Percentiles rank a stretch among this genome's conserved stretches.
Evolutionary conservation across 2,329 filamentous ascomycete species (phyloP).

Genomic region (Curvularia verruculosa): DNA sequence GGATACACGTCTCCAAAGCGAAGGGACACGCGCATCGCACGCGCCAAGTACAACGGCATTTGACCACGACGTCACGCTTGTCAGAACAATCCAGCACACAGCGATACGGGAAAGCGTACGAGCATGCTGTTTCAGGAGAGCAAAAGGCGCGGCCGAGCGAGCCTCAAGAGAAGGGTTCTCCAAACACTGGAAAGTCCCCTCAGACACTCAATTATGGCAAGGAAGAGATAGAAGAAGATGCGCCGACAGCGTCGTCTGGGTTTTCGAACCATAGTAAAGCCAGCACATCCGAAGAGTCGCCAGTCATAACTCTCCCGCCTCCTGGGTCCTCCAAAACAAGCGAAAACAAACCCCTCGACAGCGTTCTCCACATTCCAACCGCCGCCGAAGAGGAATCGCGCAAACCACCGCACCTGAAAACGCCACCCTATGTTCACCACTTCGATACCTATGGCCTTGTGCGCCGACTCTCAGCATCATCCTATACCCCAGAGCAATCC

Average conservation of each 20-base stretch:
- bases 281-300: conserved; percentile 21
- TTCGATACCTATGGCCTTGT: conserved; percentile 95
- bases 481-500: conserved; percentile 76
- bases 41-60: conserved; percentile 26
- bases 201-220: conserved; percentile 23
- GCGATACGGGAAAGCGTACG: conserved; percentile 57
- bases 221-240: conserved; percentile 36
- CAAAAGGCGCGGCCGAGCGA: conserved; percentile 19
- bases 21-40: conserved; percentile 13
- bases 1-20: conserved; percentile 25
- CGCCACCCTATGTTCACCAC: conserved; percentile 87
- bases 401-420: conserved; percentile 70
- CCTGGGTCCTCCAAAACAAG: conserved; percentile 32
- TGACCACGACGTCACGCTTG: conserved; percentile 41
- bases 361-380: conserved; percentile 51
- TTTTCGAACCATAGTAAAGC: conserved; percentile 22
- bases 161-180: conserved; percentile 7
- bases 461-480: conserved; percentile 72
- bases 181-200: conserved; percentile 11
- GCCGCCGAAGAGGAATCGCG: conserved; percentile 49
- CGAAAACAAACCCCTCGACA: conserved; percentile 48
- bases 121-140: conserved; percentile 51
- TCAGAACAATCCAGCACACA: conserved; percentile 42
- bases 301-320: conserved; percentile 16
- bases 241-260: conserved; percentile 23